phyloP scores from a whole-genome alignment of 192 early-diverging fungal species.

The Coemansia aciculifera region DNA sequence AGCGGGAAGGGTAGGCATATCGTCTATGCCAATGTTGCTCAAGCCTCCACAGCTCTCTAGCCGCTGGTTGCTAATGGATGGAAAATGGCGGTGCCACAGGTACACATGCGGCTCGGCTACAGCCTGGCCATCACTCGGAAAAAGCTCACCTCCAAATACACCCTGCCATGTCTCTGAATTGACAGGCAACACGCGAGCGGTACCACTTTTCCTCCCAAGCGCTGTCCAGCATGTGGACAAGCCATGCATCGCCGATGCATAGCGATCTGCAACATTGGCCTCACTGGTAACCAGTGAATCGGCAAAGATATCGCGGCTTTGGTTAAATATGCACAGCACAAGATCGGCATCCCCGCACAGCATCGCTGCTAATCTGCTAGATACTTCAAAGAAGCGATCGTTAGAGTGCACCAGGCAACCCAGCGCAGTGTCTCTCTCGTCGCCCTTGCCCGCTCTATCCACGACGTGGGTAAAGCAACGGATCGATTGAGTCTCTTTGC shows the following conservation, averaged over 20 bases:
- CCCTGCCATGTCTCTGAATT: neutral
- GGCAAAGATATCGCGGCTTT: neutral
- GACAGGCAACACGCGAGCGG: neutral
- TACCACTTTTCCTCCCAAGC: neutral
- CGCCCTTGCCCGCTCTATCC: constrained; percentile 3
- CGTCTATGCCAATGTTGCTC: neutral
- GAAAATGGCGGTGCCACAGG: constrained; percentile 34
- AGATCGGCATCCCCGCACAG: constrained; percentile 13
- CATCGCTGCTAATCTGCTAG: neutral
- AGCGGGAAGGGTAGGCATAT: neutral
- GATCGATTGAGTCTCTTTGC: constrained; percentile 9
- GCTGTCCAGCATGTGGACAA: constrained; percentile 14
- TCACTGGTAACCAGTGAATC: neutral
- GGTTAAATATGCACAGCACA: constrained; percentile 13
- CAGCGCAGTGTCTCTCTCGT: neutral
- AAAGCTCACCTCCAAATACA: constrained; percentile 10
- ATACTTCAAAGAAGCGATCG: constrained; percentile 33
- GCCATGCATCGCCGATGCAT: constrained; percentile 6
- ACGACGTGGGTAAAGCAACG: neutral
- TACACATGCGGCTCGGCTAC: constrained; percentile 13
- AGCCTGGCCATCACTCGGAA: neutral
- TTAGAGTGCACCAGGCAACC: constrained; percentile 14
- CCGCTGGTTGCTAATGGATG: constrained; percentile 11
- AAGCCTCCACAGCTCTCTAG: neutral
- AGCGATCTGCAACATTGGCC: constrained; percentile 4